These are phyloP conservation scores for Aeminium ludgeri DNA, from an alignment of 495 filamentous ascomycete species.

Conservation along the genomic window DNA sequence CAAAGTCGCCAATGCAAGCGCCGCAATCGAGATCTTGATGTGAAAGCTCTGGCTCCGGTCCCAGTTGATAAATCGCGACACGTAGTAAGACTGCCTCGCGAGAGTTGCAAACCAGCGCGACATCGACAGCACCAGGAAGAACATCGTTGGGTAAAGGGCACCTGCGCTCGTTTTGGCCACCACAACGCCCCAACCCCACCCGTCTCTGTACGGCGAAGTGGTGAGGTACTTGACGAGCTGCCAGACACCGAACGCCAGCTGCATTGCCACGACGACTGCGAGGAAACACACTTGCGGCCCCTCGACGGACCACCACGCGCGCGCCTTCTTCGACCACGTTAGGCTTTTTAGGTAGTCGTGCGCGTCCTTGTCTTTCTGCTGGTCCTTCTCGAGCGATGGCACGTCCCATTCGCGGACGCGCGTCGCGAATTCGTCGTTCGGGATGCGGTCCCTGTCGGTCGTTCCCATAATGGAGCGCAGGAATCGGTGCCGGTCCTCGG, in stretches of 20 bases:
- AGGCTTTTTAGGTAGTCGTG: slow-evolving; percentile 17
- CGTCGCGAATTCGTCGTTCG: slow-evolving; percentile 20
- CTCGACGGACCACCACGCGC: slow-evolving; percentile 23
- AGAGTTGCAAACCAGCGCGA: slow-evolving; percentile 24
- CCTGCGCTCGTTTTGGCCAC: slow-evolving; percentile 26
- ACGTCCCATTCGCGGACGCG: slow-evolving; percentile 24
- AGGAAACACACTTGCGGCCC: slow-evolving; percentile 23
- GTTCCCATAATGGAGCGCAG: slow-evolving; percentile 24
- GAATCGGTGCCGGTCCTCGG: slow-evolving; percentile 22
- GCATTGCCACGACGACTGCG: slow-evolving; percentile 20
- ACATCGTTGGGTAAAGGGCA: slow-evolving; percentile 27
- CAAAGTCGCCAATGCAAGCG: slow-evolving; percentile 22
- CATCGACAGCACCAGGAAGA: slow-evolving; percentile 28
- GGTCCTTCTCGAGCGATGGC: slow-evolving; percentile 20
- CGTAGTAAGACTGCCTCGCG: slow-evolving; percentile 18
- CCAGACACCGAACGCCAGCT: slow-evolving; percentile 26
- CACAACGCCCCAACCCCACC: slow-evolving; percentile 26
- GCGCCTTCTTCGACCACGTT: slow-evolving; percentile 13
- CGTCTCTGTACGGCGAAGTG: slow-evolving; percentile 11
- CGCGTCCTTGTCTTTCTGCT: slow-evolving; percentile 14
- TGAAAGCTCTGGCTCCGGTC: slow-evolving; percentile 27
- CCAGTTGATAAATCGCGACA: slow-evolving; percentile 28
- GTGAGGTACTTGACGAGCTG: slow-evolving; percentile 25
- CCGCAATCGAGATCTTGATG: slow-evolving; percentile 23
- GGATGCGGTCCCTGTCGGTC: slow-evolving; percentile 17